Percentiles rank a stretch among this genome's conserved stretches.
Conservation (phyloP, 495 filamentous ascomycete species). For the Tuber borchii region DNA sequence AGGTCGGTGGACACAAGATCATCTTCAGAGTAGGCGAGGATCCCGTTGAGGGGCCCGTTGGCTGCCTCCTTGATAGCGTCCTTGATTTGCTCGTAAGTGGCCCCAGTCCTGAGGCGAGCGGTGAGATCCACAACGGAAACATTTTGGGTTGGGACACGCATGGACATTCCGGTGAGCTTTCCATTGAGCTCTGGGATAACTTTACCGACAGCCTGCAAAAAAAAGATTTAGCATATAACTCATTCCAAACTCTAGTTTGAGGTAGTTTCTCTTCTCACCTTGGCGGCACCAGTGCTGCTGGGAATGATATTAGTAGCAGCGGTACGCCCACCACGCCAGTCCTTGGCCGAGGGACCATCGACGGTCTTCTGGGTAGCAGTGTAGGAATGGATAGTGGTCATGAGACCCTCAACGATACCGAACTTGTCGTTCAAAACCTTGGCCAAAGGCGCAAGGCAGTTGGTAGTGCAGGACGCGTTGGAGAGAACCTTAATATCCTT, state of each 20-base stretch:
- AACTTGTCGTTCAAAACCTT: conserved; percentile 99
- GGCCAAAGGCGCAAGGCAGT: conserved; percentile 97
- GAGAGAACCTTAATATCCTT: conserved; percentile 85
- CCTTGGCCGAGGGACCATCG: conserved; percentile 93
- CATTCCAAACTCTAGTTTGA: background rate
- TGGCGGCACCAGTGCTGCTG: conserved; percentile 97
- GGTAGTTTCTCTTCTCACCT: conserved; percentile 45
- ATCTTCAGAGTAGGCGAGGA: conserved; percentile 94
- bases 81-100: conserved; percentile 93
- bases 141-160: conserved; percentile 98
- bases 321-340: conserved; percentile 97
- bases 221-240: conserved; percentile 9
- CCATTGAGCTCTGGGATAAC: conserved; percentile 95
- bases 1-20: conserved; percentile 90
- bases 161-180: conserved; percentile 99
- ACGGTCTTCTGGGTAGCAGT: conserved; percentile 99
- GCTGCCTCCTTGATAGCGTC: conserved; percentile 78
- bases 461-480: conserved; percentile 99
- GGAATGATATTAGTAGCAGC: conserved; percentile 99
- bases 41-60: conserved; percentile 77
- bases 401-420: conserved; percentile 94
- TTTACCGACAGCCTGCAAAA: conserved; percentile 76
- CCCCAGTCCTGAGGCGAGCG: conserved; percentile 82
- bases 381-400: conserved; percentile 99
- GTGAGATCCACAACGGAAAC: conserved; percentile 99